phyloP scores from a whole-genome alignment of 768 basidiomycete species.

The Plicaturopsis crispa region DNA sequence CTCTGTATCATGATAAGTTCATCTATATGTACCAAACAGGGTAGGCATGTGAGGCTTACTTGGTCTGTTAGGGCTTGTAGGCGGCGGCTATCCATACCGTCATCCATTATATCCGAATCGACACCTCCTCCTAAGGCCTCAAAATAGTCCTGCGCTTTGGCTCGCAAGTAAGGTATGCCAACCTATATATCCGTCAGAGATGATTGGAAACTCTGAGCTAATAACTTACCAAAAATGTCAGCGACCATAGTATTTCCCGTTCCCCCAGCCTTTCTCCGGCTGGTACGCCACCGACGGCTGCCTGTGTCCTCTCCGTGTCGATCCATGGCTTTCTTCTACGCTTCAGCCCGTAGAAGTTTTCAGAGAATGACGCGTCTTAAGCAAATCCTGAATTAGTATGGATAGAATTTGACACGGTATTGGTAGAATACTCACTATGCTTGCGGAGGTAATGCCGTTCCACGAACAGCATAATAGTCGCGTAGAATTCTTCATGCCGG shows the following conservation, averaged over 20 bases:
- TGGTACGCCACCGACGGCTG: slow-evolving; percentile 61
- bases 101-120: slow-evolving; percentile 57
- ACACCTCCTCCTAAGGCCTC: slow-evolving; percentile 84
- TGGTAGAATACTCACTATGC: slow-evolving; percentile 49
- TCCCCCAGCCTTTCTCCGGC: slow-evolving; percentile 57
- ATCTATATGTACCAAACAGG: slow-evolving; percentile 3
- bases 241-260: slow-evolving; percentile 66
- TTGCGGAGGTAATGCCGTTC: slow-evolving; percentile 87
- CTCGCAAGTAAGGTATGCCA: slow-evolving; percentile 81
- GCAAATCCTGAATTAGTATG: slow-evolving; percentile 3
- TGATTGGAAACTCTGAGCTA: too few species aligned
- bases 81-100: slow-evolving; percentile 36
- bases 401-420: background rate
- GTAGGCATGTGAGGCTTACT: slow-evolving; percentile 26
- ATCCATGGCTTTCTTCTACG: slow-evolving; percentile 66
- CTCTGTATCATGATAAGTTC: slow-evolving; percentile 26
- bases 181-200: slow-evolving; percentile 62
- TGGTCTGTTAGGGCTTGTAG: slow-evolving; percentile 42
- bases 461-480: slow-evolving; percentile 78
- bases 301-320: slow-evolving; percentile 56
- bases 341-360: slow-evolving; percentile 94
- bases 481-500: slow-evolving; percentile 94
- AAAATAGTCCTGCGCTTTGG: slow-evolving; percentile 86
- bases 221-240: slow-evolving; percentile 70
- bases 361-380: slow-evolving; percentile 86